Evolutionary conservation across 441 rosid genomes (phyloP), one percentile per base, ranked within the genome.

Genomic region (Kokia cookei): DNA sequence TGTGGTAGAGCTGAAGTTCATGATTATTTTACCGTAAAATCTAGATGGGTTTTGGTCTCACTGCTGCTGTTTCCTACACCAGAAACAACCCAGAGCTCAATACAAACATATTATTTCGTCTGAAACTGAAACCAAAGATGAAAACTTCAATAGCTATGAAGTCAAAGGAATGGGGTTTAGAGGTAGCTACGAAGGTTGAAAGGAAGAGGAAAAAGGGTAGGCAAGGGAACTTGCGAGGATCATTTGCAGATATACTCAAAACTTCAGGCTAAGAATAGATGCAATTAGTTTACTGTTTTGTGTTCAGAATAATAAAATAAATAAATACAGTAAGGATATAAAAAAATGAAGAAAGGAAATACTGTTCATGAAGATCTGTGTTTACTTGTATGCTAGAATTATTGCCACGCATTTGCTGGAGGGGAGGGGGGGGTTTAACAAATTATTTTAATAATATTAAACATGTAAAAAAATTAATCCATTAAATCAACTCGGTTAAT

Each of bases 401-500:
- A 40, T 40, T 40, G 43, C 43, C 10, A 40, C 43, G 43, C 43
- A 40, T 40, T 40, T 37, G 42, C 40, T 4, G 0, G 3, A 0
- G 32, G 32, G 4, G 32, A 4, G 0, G 32, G 32, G 32, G 1
- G 32, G 5, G 1, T 1, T 3, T 29, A 29, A 29, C 32, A 29
- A 29, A 29, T 29, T 29, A 27, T 27, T 27, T 27, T 27, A 27
- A 27, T 27, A 27, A 27, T 27, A 27, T 27, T 27, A 27, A 27
- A 32, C 7, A 32, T 4, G 5, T 29, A 0, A 4, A 32, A 29
- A 32, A 4, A 32, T 32, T 32, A 32, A 0, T 4, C 0, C 0
- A 32, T 4, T 0, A 0, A 32, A 0, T 32, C 0, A 4, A 0
- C 5, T 32, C 0, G 0, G 0, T 32, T 32, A 0, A 0, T 0